Conservation (phyloP, 345 rosid species). For the Hypericum androsaemum region DNA sequence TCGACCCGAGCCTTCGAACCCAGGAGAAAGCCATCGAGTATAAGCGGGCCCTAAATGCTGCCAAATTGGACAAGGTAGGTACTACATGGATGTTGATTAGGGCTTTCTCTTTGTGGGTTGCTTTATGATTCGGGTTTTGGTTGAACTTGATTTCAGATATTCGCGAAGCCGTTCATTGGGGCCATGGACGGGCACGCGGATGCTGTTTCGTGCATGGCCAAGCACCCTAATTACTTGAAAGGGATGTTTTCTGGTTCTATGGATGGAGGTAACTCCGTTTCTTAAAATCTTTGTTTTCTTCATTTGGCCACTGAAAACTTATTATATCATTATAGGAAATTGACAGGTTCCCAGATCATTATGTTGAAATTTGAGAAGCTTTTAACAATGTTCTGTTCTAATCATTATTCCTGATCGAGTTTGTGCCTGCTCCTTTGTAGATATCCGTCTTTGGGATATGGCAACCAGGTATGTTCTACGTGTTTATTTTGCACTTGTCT, state of each 20-base stretch:
- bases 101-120: neutral
- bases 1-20: constrained; percentile 66
- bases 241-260: constrained; percentile 85
- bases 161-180: constrained; percentile 83
- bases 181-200: constrained; percentile 96
- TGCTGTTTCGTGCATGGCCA: constrained; percentile 85
- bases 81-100: neutral
- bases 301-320: neutral
- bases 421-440: constrained; percentile 29
- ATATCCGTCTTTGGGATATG: constrained; percentile 92
- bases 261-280: constrained; percentile 67
- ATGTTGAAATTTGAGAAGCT: no score
- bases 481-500: neutral
- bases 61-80: constrained; percentile 77
- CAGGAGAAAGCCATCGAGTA: constrained; percentile 87
- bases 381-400: neutral
- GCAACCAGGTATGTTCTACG: constrained; percentile 51
- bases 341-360: no score
- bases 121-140: neutral
- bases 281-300: neutral
- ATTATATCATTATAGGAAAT: neutral
- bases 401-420: neutral
- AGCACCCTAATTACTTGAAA: constrained; percentile 79
- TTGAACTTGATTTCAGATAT: constrained; percentile 36
- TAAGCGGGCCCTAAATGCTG: constrained; percentile 80